Evolutionary conservation across 2,329 filamentous ascomycete genomes (phyloP).

Genomic region (Hirsutella rhossiliensis): DNA sequence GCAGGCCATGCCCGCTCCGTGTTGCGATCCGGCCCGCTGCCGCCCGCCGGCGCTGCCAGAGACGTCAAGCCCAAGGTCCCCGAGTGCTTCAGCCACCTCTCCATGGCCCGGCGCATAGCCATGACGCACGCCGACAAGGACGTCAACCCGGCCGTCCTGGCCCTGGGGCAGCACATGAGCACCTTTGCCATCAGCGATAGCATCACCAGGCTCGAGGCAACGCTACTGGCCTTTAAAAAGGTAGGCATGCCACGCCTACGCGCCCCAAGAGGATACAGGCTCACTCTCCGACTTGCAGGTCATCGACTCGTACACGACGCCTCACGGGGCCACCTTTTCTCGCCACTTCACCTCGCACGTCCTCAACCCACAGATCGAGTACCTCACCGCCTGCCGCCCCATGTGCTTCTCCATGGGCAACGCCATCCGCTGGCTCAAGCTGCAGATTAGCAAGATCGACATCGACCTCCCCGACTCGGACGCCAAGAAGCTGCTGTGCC

Average conservation of each 20-base stretch:
- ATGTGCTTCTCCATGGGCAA: conserved; percentile 97
- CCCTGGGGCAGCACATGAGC: conserved; percentile 81
- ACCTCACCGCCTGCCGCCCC: conserved; percentile 84
- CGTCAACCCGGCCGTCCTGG: conserved; percentile 77
- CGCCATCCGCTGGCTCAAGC: conserved; percentile 87
- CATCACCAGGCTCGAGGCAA: conserved; percentile 77
- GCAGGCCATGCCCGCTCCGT: conserved; percentile 21
- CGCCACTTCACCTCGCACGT: conserved; percentile 86
- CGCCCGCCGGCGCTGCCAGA: conserved; percentile 16
- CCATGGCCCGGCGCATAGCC: conserved; percentile 48
- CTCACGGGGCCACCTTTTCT: conserved; percentile 69
- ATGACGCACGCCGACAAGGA: conserved; percentile 53
- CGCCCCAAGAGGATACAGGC: neutral
- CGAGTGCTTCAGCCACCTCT: conserved; percentile 73
- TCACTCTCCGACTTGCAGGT: conserved; percentile 40
- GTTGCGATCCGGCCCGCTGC: conserved; percentile 17
- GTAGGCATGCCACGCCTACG: conserved; percentile 27
- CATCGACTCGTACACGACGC: conserved; percentile 86
- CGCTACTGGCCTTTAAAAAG: conserved; percentile 78
- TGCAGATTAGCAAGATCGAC: conserved; percentile 82
- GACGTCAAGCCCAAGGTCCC: conserved; percentile 48
- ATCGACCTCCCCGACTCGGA: conserved; percentile 71
- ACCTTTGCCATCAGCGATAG: conserved; percentile 83
- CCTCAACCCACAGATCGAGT: conserved; percentile 90
- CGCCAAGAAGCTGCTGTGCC: conserved; percentile 67